Evolutionary conservation across 352 stramenopile species (phyloP), one percentile per base, ranked within the genome.

Genomic region (Saprolegnia parasitica): DNA sequence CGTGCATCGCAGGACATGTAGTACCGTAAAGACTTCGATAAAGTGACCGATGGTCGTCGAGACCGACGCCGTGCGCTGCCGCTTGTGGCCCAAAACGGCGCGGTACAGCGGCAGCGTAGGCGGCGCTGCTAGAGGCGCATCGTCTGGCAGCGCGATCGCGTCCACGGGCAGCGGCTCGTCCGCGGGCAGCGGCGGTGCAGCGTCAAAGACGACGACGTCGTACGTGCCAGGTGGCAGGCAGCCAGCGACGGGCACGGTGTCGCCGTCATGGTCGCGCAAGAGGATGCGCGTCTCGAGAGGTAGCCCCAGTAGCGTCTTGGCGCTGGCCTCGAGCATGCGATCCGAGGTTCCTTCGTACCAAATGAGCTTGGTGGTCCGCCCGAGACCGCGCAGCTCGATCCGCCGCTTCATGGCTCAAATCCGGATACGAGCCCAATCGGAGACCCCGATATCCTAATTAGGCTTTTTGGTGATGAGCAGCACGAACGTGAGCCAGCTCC

Each of bases 331-430:
- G 13, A 70, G 46, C 50, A 63, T 70, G 10, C 16, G 11, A 23
- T 70, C 63, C 21, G 63, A 60, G 10, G 63, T 70, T 3, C 63
- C 63, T n/a, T 70, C 63, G 54, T 70, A 70, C 63, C 63, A 70
- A 13, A 54, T 23, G 5, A 70, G n/a, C 29, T 4, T 23, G 9
- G 46, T 70, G 13, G n/a, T 15, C 5, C 18, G 24, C 35, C 55
- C 42, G 8, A 42, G 20, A 21, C 50, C 26, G 23, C 46, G 42
- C 21, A 70, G 20, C 4, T n/a, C 29, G 35, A 70, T 70, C 20
- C 45, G 61, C 18, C 63, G 63, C 63, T 61, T 60, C 63, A 70
- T 70, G 16, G 10, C 62, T 18, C 2, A 55, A 55, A 55, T 55
- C n/a, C n/a, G 47, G n/a, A 55, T 29, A 55, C 24, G n/a, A n/a